phyloP scores from a whole-genome alignment of 2,329 filamentous ascomycete species.

The Thermoascus crustaceus region DNA sequence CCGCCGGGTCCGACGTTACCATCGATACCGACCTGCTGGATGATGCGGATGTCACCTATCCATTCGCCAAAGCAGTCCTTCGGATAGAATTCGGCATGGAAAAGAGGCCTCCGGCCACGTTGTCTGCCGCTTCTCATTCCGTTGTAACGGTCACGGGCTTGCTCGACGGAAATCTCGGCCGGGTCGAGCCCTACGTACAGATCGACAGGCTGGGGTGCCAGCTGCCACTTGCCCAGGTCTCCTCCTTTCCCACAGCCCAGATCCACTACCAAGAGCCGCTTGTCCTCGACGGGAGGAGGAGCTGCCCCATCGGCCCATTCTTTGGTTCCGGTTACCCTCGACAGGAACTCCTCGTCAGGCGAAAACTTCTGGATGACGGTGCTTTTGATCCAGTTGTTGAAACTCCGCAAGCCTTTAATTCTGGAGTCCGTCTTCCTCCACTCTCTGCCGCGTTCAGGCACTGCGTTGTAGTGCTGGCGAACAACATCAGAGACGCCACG shows the following conservation, averaged over 20 bases:
- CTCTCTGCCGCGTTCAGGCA: conserved; percentile 84
- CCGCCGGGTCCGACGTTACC: conserved; percentile 53
- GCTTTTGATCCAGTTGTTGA: conserved; percentile 99
- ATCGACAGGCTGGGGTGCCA: conserved; percentile 80
- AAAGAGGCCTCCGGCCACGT: conserved; percentile 55
- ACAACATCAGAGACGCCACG: conserved; percentile 76
- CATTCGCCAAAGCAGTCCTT: conserved; percentile 89
- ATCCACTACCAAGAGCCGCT: conserved; percentile 74
- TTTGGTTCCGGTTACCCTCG: conserved; percentile 38
- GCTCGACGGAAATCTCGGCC: conserved; percentile 82
- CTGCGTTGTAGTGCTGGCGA: conserved; percentile 88
- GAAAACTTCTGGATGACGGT: conserved; percentile 96
- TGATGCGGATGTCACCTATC: conserved; percentile 70
- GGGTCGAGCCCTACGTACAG: conserved; percentile 93
- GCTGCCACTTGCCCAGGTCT: conserved; percentile 92
- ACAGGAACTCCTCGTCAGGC: conserved; percentile 63
- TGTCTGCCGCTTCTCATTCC: conserved; percentile 55
- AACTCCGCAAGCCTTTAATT: conserved; percentile 87
- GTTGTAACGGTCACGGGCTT: conserved; percentile 76
- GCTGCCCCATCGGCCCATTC: conserved; percentile 36
- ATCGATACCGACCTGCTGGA: conserved; percentile 83
- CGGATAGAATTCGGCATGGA: conserved; percentile 78
- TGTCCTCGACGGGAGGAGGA: conserved; percentile 27
- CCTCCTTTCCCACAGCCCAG: conserved; percentile 96
- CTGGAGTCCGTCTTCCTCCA: conserved; percentile 91